Base-by-base conservation (phyloP, 352 stramenopile genomes). In the Achlya hypogyna region DNA sequence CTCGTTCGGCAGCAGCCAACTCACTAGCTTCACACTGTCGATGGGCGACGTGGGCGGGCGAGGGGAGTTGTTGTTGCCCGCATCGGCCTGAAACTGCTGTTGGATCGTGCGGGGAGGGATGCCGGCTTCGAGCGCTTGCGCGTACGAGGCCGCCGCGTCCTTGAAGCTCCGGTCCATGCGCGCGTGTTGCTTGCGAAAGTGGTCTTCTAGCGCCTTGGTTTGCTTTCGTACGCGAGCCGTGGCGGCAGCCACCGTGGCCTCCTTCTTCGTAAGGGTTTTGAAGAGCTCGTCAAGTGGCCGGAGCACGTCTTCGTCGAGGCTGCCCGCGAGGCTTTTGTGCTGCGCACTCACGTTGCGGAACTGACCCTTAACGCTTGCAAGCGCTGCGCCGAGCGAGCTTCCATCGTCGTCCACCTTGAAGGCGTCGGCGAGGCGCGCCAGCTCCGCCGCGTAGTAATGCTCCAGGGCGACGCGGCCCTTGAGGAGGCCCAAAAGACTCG, bases 281-380 rank as follows among this genome's bases (percentile, higher is more conserved):
- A 78, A 84, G 63, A 91, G 69, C 35, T 60, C 74, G 35, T 91
- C 76, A 47, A 94, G 87, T 16, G 85, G 85, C 5, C 70, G 75
- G 45, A 91, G 65, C 29, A 94, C 84, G 23, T 92, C 85, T 63
- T 92, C 85, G 40, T 89, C 79, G 0, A 94, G 70, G 35, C 82
- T 92, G 23, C 78, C 78, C 0, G 85, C 85, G 4, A 94, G 71
- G 10, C 77, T 67, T 22, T 78, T 75, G 68, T 94, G 85, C 70
- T 94, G 85, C 51, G 89, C 82, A 35, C 85, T 90, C 38, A 82
- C 87, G 71, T 94, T 92, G 43, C 87, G 58, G 58, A 92, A 94
- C 72, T 92, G 85, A 3, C 79, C 77, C 54, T 75, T 74, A 53
- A 94, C 70, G 54, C 74, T 80, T 4, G 72, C 74, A 38, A 92